Evolutionary conservation across 306 rosid genomes (phyloP).

Genomic region (Betula pendula): DNA sequence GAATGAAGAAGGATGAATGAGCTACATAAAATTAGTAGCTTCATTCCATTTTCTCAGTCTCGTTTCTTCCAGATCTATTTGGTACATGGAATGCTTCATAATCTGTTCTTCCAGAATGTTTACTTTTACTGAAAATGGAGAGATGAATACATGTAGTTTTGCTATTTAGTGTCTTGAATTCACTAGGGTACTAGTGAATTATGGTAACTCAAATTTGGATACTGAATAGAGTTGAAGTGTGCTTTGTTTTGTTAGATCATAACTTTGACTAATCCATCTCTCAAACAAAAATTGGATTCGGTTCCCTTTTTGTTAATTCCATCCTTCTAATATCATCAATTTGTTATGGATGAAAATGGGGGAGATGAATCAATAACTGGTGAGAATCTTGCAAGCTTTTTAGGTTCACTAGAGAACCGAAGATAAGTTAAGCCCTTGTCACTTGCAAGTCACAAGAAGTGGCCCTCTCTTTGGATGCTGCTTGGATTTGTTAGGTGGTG

Average conservation of each 20-base stretch:
- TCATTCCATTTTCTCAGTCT: no score
- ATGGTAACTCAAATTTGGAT: background rate
- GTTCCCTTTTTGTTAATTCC: background rate
- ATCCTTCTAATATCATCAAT: background rate
- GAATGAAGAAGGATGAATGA: no score
- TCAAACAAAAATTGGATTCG: background rate
- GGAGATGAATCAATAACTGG: slow-evolving; percentile 2
- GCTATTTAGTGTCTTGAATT: background rate
- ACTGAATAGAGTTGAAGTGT: background rate
- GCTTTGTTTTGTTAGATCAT: background rate
- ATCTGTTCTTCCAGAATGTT: background rate
- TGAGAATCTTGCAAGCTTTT: slow-evolving; percentile 6
- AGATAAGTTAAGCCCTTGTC: background rate
- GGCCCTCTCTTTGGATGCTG: background rate
- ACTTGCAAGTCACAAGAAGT: background rate
- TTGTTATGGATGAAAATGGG: background rate
- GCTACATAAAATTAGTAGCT: no score
- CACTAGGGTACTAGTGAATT: background rate
- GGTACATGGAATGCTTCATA: background rate
- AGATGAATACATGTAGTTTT: background rate
- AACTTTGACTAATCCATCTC: background rate
- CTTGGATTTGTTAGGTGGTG: slow-evolving; percentile 3
- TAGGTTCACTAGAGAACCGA: background rate
- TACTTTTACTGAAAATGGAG: background rate
- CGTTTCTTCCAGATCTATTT: no score